phyloP scores from a whole-genome alignment of 306 rosid species.

The Quercus berberidifolia region DNA sequence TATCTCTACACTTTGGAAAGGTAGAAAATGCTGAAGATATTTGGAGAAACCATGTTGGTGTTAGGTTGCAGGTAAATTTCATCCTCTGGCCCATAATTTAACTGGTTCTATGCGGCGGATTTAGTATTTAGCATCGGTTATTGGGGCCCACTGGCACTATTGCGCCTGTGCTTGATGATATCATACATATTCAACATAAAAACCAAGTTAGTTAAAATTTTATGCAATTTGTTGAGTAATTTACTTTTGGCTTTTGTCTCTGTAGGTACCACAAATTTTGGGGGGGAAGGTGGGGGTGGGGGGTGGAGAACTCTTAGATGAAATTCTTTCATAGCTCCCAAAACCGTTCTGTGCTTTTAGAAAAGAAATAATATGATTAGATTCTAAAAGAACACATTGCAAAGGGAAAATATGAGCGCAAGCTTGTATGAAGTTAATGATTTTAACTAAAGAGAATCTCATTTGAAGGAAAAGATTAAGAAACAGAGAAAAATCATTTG shows the following conservation, averaged over 20 bases:
- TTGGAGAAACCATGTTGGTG: slow-evolving; percentile 75
- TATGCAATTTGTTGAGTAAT: background rate
- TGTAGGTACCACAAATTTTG: background rate
- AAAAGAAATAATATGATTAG: background rate
- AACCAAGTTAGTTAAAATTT: background rate
- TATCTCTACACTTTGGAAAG: slow-evolving; percentile 89
- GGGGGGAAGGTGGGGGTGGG: background rate
- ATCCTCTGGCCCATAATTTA: background rate
- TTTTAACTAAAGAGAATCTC: background rate
- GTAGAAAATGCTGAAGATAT: slow-evolving; percentile 86
- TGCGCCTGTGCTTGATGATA: background rate
- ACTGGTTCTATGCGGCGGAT: background rate
- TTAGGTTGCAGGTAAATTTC: slow-evolving; percentile 69
- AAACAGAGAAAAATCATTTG: background rate
- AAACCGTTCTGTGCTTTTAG: background rate
- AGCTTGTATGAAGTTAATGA: background rate
- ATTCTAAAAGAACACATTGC: background rate
- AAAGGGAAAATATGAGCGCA: background rate
- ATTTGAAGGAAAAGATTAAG: background rate
- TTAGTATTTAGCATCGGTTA: background rate
- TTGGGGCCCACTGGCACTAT: background rate
- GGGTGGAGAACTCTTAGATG: background rate
- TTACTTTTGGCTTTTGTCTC: background rate
- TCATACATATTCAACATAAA: background rate
- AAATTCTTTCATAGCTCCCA: background rate